Percentiles rank a stretch among this genome's conserved stretches.
These are phyloP conservation scores for Meripilus lineatus DNA, from an alignment of 1,284 basidiomycete genomes.

Conservation along the genomic window DNA sequence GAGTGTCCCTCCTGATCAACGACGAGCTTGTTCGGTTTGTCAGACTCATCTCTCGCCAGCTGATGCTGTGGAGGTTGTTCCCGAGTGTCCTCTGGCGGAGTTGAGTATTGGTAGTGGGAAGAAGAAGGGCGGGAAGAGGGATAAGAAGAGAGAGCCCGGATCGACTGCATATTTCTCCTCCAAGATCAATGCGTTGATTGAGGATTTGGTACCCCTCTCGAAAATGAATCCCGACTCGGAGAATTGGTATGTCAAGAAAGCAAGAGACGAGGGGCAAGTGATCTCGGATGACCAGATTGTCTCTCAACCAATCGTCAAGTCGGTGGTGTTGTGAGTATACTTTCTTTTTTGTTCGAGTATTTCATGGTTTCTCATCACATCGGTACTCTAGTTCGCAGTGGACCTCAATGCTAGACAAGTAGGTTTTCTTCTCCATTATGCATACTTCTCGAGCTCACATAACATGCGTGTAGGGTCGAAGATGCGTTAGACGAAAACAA, in stretches of 20 bases:
- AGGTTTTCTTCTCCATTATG: constrained; percentile 21
- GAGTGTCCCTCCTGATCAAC: constrained; percentile 50
- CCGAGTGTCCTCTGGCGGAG: constrained; percentile 30
- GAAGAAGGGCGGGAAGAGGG: constrained; percentile 64
- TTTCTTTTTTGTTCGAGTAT: constrained; percentile 2
- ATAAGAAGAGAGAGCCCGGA: constrained; percentile 53
- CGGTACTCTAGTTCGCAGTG: constrained; percentile 73
- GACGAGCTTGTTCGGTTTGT: constrained; percentile 72
- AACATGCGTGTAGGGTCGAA: constrained; percentile 54
- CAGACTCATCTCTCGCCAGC: constrained; percentile 52
- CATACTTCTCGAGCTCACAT: constrained; percentile 12
- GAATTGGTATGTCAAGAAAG: too few relatives aligned
- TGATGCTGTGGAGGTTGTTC: constrained; percentile 77
- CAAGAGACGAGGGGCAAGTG: too few relatives aligned
- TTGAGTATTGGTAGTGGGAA: constrained; percentile 37
- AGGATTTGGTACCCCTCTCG: constrained; percentile 74
- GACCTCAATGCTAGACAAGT: constrained; percentile 95
- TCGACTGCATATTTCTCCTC: constrained; percentile 73
- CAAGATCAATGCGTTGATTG: constrained; percentile 77
- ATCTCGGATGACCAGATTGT: constrained; percentile 58
- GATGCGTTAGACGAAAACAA: constrained; percentile 80
- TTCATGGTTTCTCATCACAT: constrained; percentile 8
- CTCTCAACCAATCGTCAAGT: too few relatives aligned
- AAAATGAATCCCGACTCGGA: constrained; percentile 73
- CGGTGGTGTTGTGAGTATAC: constrained; percentile 82